Evolutionary conservation across 2,329 filamentous ascomycete genomes (phyloP).

Genomic region (Cladosporium sp.): DNA sequence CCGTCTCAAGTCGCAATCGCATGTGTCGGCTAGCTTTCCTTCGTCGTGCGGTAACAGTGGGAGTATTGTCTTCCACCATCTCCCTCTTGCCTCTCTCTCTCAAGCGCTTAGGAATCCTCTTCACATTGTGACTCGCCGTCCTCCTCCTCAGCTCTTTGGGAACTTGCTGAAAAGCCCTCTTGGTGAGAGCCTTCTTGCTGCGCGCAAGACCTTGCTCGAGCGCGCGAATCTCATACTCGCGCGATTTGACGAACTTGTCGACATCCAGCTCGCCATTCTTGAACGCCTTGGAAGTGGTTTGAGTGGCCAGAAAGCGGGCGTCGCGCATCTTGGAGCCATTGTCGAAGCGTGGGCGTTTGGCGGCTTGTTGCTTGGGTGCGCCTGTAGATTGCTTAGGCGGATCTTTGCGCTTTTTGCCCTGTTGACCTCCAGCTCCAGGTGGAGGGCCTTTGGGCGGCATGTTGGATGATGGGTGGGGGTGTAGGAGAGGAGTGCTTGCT

Average conservation of each 20-base stretch:
- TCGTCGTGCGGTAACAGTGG: slow-evolving; percentile 67
- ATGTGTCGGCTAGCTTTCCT: slow-evolving; percentile 57
- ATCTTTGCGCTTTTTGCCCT: slow-evolving; percentile 31
- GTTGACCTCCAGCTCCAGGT: neutral
- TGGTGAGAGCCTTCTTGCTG: slow-evolving; percentile 63
- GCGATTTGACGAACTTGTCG: slow-evolving; percentile 77
- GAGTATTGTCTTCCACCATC: slow-evolving; percentile 90
- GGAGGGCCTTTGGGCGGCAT: slow-evolving; percentile 16
- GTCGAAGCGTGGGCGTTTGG: slow-evolving; percentile 21
- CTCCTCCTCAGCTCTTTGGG: slow-evolving; percentile 80
- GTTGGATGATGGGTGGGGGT: neutral
- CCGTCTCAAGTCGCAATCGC: slow-evolving; percentile 71
- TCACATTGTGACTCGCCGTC: slow-evolving; percentile 93
- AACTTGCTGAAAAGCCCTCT: slow-evolving; percentile 86
- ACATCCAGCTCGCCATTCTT: slow-evolving; percentile 78
- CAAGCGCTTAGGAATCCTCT: slow-evolving; percentile 78
- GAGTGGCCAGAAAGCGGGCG: slow-evolving; percentile 48
- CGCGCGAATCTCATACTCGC: slow-evolving; percentile 85
- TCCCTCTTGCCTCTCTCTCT: slow-evolving; percentile 66
- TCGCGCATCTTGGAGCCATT: slow-evolving; percentile 37
- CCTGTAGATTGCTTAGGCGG: slow-evolving; percentile 22
- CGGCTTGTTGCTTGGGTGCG: slow-evolving; percentile 2
- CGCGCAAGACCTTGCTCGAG: slow-evolving; percentile 78
- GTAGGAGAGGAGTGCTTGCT: neutral
- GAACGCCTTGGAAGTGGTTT: slow-evolving; percentile 55